Evolutionary conservation across 352 stramenopile genomes (phyloP), one percentile per base, ranked within the genome.

Genomic region (Phytophthora meadii): DNA sequence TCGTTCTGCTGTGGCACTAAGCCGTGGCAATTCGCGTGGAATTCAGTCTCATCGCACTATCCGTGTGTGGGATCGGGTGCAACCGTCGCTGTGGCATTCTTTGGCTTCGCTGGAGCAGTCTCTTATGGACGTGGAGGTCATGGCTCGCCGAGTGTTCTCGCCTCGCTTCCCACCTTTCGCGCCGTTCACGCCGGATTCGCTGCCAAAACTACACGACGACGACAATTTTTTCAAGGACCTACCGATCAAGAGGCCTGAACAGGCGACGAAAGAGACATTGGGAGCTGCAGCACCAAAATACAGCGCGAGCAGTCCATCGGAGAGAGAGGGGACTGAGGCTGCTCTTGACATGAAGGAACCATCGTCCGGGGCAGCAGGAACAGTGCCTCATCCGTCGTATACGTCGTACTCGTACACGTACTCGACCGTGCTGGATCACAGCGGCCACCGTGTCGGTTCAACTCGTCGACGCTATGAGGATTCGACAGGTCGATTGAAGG

Each of bases 381-480:
- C 64, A 25, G 46, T 52, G 32, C 49, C 69, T 30, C 52, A 66
- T 51, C 70, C 70, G 10, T 57, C 78, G 4, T 92, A 72, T 53
- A 70, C 77, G 32, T 86, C 70, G 44, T 92, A 92, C 40, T 83
- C 79, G 34, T 90, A 84, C 64, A 81, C 69, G 30, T 89, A 77
- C 55, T 89, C 85, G 30, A 88, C 78, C 2, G 70, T 89, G 6
- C n/a, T 88, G 45, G 85, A 92, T 49, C 74, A 89, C 17, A 65
- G 71, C 7, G 86, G 86, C 7, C 73, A 79, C n/a, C 68, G 67
- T 22, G 60, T 93, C n/a, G 68, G 68, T 11, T 81, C 72, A 9
- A 53, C 72, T 56, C 86, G 86, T 45, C 84, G 84, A 22, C 84
- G 84, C 45, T 94, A 94, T 49, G 82, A 94, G 44, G 86, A 94